Evolutionary conservation across 2,329 filamentous ascomycete species (phyloP), one percentile per base, ranked within the genome.

Genomic region (Kalmusia sp.): DNA sequence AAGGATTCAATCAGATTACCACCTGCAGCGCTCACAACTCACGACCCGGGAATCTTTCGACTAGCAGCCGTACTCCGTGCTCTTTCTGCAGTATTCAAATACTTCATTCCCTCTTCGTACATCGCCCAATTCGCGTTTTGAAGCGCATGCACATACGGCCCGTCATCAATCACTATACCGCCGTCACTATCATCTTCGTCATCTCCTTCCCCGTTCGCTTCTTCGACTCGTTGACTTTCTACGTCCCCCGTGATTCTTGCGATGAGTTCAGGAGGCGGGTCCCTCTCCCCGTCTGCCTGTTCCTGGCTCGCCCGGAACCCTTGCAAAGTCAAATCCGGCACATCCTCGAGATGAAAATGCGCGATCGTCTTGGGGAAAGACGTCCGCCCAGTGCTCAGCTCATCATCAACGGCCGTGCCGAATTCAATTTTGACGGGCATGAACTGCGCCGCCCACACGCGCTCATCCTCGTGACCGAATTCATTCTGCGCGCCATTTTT

Each of bases 361-460:
- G 15, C 21, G 21, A 57, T 57, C 19, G 51, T 53, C 25, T 43
- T 50, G 3, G 54, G 54, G 37, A 17, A 19, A 6, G 19, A n/a
- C 7, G 41, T 45, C 6, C 24, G 37, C 21, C 24, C n/a, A 21
- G 34, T 41, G 17, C 27, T 46, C 6, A 43, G 27, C 27, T 50
- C 33, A 2, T 24, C 12, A 19, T 57, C 54, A 21, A 17, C 37
- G 2, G 33, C 24, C 2, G 28, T 6, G 3, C 45, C 51, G 19
- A 44, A 57, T 12, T 54, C 45, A 22, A 57, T 50, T 21, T 17
- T 45, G 4, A 57, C 46, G 39, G 53, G 50, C 54, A 57, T 57
- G 30, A 57, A 57, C 19, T 57, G 54, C 6, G 54, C 54, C 9
- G 54, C 54, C 54, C 54, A 57, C 3, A 57, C 51, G 19, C 54